These are phyloP conservation scores for Incumbomyces delicatus DNA, from an alignment of 2,329 filamentous ascomycete species.

Conservation along the genomic window DNA sequence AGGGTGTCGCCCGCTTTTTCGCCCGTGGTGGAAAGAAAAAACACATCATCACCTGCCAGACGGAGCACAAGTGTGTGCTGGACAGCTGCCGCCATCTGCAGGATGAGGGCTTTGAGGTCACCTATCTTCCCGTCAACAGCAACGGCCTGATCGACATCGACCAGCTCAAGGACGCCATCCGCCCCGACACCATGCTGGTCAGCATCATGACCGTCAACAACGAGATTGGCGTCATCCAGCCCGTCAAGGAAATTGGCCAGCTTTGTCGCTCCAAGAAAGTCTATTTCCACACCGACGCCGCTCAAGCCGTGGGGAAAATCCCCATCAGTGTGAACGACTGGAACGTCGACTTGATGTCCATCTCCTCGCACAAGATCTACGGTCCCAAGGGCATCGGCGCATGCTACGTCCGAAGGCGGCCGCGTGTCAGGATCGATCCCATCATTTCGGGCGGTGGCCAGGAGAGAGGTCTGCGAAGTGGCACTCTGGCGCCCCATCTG, in stretches of 20 bases:
- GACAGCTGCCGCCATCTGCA: constrained; percentile 95
- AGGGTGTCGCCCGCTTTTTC: constrained; percentile 94
- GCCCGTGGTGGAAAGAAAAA: constrained; percentile 90
- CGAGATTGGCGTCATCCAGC: constrained; percentile 98
- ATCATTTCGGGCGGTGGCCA: constrained; percentile 95
- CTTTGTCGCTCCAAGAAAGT: constrained; percentile 85
- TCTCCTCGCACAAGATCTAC: constrained; percentile 97
- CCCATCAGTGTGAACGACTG: constrained; percentile 92
- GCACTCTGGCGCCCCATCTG: constrained; percentile 80
- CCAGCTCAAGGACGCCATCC: constrained; percentile 77
- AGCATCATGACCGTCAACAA: constrained; percentile 99
- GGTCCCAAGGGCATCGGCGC: constrained; percentile 95
- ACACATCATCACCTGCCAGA: constrained; percentile 95
- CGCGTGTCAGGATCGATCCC: constrained; percentile 86
- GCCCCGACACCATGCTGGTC: constrained; percentile 81
- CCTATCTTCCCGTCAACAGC: constrained; percentile 83
- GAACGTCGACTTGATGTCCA: constrained; percentile 98
- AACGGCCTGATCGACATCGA: constrained; percentile 80
- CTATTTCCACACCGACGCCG: constrained; percentile 95
- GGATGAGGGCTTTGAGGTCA: constrained; percentile 91
- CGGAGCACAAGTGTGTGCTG: constrained; percentile 96
- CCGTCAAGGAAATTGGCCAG: constrained; percentile 83
- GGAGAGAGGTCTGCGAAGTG: constrained; percentile 87
- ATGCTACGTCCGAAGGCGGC: constrained; percentile 86
- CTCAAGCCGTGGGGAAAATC: constrained; percentile 98